Evolutionary conservation across 495 filamentous ascomycete genomes (phyloP).

Genomic region (Podospora pseudopauciseta): DNA sequence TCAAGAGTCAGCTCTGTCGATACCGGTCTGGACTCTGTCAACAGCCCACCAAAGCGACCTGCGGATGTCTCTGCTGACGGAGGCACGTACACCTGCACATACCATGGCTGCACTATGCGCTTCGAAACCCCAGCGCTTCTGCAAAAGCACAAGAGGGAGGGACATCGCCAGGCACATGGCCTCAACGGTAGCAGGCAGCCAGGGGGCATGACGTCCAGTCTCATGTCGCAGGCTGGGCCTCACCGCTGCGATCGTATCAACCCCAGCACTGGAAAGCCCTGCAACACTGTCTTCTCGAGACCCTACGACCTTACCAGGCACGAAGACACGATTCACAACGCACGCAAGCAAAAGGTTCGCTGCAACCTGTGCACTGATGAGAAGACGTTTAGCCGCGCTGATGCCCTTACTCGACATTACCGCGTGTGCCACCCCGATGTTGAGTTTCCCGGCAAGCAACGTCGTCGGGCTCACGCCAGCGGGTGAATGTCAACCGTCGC

Average conservation of each 20-base stretch:
- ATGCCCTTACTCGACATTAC: constrained; percentile 89
- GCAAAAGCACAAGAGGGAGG: constrained; percentile 94
- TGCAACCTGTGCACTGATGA: constrained; percentile 95
- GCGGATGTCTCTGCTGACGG: constrained; percentile 64
- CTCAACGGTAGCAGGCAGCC: constrained; percentile 29
- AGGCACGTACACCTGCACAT: constrained; percentile 93
- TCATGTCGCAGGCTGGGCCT: constrained; percentile 34
- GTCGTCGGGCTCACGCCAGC: constrained; percentile 34
- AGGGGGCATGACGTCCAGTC: constrained; percentile 24
- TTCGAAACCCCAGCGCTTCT: constrained; percentile 84
- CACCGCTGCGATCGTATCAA: constrained; percentile 72
- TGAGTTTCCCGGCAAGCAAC: constrained; percentile 68
- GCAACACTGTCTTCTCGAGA: constrained; percentile 93
- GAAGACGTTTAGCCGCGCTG: constrained; percentile 91
- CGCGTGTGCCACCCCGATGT: constrained; percentile 84
- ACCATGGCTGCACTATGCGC: constrained; percentile 81
- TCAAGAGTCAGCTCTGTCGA: constrained; percentile 44
- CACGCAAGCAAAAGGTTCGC: constrained; percentile 89
- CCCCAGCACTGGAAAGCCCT: constrained; percentile 92
- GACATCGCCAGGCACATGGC: constrained; percentile 65
- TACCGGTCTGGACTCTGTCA: constrained; percentile 29
- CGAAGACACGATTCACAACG: constrained; percentile 97
- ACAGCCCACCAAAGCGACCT: constrained; percentile 49
- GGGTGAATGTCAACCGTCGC: constrained; percentile 18
- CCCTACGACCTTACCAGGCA: constrained; percentile 97